Evolutionary conservation across 257 asterid genomes (phyloP).

Genomic region (Primulina huaijiensis): DNA sequence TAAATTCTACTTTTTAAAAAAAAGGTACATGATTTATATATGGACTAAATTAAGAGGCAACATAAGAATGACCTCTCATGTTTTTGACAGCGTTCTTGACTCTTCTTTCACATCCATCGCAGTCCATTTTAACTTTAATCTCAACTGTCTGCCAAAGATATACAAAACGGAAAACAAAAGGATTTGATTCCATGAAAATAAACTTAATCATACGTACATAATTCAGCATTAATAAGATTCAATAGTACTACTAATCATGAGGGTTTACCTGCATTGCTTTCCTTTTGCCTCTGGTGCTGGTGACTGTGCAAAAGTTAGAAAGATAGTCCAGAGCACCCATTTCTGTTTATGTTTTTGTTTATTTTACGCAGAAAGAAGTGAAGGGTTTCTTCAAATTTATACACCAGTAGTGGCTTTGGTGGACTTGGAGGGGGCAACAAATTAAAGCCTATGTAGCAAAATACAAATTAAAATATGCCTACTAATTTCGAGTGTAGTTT

Average conservation of each 20-base stretch:
- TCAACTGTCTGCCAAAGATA: slow-evolving; percentile 61
- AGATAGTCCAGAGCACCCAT: slow-evolving; percentile 94
- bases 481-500: no score
- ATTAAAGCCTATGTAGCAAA: no score
- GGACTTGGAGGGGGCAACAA: background rate
- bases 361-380: slow-evolving; percentile 28
- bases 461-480: no score
- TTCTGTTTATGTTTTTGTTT: slow-evolving; percentile 7
- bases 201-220: no score
- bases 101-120: slow-evolving; percentile 94
- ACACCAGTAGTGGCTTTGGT: background rate
- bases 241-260: slow-evolving; percentile 16
- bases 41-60: background rate
- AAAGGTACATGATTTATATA: no score
- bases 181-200: background rate
- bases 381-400: slow-evolving; percentile 29
- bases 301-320: slow-evolving; percentile 70
- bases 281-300: slow-evolving; percentile 56
- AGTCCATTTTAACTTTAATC: slow-evolving; percentile 85
- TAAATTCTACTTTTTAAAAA: no score
- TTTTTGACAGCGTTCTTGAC: slow-evolving; percentile 65
- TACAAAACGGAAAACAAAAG: background rate
- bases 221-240: no score
- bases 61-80: slow-evolving; percentile 56
- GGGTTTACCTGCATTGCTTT: slow-evolving; percentile 64